A percentile compares a stretch with the other conserved stretches of the same genome.
phyloP scores from a whole-genome alignment of 1,139 yeast species.

The Debaryomycetaceae sp. region DNA sequence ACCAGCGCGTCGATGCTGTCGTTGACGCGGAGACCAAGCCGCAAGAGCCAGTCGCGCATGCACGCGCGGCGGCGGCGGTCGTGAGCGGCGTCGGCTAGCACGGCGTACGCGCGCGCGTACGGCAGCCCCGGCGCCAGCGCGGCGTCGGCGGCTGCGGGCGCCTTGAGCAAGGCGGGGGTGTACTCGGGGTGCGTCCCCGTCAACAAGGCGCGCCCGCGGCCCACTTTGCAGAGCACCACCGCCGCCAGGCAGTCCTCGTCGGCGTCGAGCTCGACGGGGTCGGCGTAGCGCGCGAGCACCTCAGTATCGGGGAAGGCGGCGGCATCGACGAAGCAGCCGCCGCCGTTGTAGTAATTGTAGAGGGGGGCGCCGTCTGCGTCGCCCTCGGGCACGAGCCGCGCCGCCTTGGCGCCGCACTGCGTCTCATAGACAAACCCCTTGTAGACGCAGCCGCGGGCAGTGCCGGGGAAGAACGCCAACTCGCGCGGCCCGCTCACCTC shows the following conservation, averaged over 20 bases:
- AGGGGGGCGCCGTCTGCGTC: conserved; percentile 18
- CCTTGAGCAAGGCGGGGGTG: conserved; percentile 48
- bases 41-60: conserved; percentile 49
- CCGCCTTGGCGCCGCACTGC: conserved; percentile 71
- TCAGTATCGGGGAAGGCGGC: conserved; percentile 55
- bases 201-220: conserved; percentile 73
- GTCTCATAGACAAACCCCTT: conserved; percentile 76
- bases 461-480: conserved; percentile 75
- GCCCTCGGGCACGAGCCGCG: conserved; percentile 29
- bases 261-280: conserved; percentile 30
- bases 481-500: conserved; percentile 89
- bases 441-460: conserved; percentile 74
- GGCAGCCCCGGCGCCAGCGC: too few relatives aligned
- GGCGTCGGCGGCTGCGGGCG: conserved; percentile 14
- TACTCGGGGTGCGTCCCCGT: conserved; percentile 92
- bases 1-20: conserved; percentile 42
- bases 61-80: conserved; percentile 52
- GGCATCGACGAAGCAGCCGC: conserved; percentile 79
- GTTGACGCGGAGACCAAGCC: conserved; percentile 67
- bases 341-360: conserved; percentile 74
- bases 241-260: conserved; percentile 56
- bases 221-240: conserved; percentile 61
- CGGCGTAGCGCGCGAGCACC: conserved; percentile 65
- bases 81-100: conserved; percentile 27
- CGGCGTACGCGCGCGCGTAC: conserved; percentile 33